These are phyloP conservation scores for Marchantia polymorpha DNA, from an alignment of 225 moss, liverwort and hornwort genomes.

Conservation along the genomic window DNA sequence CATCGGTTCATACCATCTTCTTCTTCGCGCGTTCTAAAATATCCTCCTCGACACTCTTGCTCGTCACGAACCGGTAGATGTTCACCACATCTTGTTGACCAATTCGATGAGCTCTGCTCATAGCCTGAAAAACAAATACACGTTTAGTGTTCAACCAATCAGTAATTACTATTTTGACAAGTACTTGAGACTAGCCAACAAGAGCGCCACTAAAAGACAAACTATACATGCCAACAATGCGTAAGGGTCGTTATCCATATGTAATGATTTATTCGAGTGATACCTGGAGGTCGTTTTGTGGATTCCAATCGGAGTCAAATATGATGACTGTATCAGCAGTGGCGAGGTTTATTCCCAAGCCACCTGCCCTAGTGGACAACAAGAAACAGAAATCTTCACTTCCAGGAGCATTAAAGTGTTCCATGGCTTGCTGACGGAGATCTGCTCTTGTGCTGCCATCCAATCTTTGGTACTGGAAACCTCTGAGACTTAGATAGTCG, in stretches of 20 bases:
- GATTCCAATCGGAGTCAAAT: slow-evolving; percentile 99
- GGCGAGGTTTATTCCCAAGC: slow-evolving; percentile 95
- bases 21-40: slow-evolving; percentile 97
- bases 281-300: slow-evolving; percentile 99
- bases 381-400: slow-evolving; percentile 99
- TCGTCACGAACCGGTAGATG: slow-evolving; percentile 99
- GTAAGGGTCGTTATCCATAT: too few species aligned
- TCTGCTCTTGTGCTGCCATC: slow-evolving; percentile 98
- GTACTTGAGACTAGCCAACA: background rate
- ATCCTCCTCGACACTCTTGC: slow-evolving; percentile 98
- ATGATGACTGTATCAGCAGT: slow-evolving; percentile 99
- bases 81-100: slow-evolving; percentile 99
- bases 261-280: background rate
- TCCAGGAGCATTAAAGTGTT: slow-evolving; percentile 98
- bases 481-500: slow-evolving; percentile 89
- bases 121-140: slow-evolving; percentile 59
- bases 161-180: background rate
- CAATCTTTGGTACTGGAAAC: slow-evolving; percentile 93
- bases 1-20: slow-evolving; percentile 67
- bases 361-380: slow-evolving; percentile 97
- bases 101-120: slow-evolving; percentile 99
- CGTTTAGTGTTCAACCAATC: background rate
- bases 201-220: background rate
- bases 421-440: slow-evolving; percentile 98
- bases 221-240: too few species aligned